Evolutionary conservation across 805 yeast species (phyloP).

Genomic region (Clavispora santaluciae): DNA sequence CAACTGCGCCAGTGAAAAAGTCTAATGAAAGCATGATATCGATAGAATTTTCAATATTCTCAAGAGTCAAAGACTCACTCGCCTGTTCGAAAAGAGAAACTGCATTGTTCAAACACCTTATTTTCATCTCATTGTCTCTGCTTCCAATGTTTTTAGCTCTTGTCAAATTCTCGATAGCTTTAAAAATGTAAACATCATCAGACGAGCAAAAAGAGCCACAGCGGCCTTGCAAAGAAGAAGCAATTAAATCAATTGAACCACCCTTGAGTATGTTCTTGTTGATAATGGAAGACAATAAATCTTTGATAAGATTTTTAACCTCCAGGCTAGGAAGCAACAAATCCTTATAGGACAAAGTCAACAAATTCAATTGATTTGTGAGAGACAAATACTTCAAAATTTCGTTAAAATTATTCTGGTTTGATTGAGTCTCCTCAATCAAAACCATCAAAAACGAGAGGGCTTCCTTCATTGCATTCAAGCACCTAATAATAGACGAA

Average conservation of each 20-base stretch:
- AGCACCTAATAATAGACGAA: conserved; percentile 66
- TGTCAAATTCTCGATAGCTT: conserved; percentile 88
- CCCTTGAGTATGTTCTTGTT: conserved; percentile 86
- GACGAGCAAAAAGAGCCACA: conserved; percentile 95
- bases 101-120: conserved; percentile 66
- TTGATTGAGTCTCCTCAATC: conserved; percentile 59
- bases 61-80: conserved; percentile 70
- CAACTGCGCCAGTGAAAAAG: conserved; percentile 80
- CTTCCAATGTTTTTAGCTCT: conserved; percentile 74
- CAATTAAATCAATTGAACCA: conserved; percentile 87
- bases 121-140: conserved; percentile 64
- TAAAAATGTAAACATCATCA: conserved; percentile 87
- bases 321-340: conserved; percentile 67
- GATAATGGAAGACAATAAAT: conserved; percentile 81
- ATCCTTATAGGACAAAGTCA: conserved; percentile 65
- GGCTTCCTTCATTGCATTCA: conserved; percentile 81
- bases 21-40: conserved; percentile 72
- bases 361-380: conserved; percentile 64
- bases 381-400: conserved; percentile 64
- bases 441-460: conserved; percentile 80
- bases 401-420: conserved; percentile 47
- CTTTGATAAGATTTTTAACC: conserved; percentile 68
- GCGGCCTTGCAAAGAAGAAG: conserved; percentile 80
- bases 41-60: conserved; percentile 76
- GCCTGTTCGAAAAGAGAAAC: conserved; percentile 74